phyloP scores from a whole-genome alignment of 106 monocot species.

The Dendrobium huoshanense region DNA sequence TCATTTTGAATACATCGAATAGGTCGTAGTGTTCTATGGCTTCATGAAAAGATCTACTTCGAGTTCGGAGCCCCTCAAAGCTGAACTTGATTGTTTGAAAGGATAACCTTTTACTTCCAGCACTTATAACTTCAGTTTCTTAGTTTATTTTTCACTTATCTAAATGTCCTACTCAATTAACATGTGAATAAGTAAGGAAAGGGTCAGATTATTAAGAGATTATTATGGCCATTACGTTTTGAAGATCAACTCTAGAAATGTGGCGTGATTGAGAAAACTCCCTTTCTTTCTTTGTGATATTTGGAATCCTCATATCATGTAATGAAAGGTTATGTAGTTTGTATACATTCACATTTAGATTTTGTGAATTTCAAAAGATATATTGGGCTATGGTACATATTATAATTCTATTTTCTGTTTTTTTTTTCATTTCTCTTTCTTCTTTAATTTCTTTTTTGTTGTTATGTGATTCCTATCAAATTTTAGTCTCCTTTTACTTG shows the following conservation, averaged over 20 bases:
- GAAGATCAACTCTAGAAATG: too few species aligned
- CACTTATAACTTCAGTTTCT: too few species aligned
- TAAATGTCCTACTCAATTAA: too few species aligned
- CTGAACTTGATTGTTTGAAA: not conserved
- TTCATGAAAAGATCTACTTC: not conserved
- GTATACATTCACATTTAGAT: not conserved
- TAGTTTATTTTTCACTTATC: too few species aligned
- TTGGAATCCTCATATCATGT: not conserved
- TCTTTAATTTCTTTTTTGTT: not conserved
- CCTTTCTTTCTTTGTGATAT: not conserved
- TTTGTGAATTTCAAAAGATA: not conserved
- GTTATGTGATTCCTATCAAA: not conserved
- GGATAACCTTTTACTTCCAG: not conserved
- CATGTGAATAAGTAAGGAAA: too few species aligned
- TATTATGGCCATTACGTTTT: too few species aligned
- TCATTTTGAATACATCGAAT: not conserved
- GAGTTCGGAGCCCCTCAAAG: not conserved
- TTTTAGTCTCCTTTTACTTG: not conserved
- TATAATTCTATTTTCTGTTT: not conserved
- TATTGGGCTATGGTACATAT: not conserved
- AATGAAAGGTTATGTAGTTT: not conserved
- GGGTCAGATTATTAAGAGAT: too few species aligned
- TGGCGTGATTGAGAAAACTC: too few species aligned
- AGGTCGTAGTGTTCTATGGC: not conserved
- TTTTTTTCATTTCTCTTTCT: not conserved